Percentiles rank a stretch among this genome's conserved stretches.
Conservation (phyloP, 192 early-diverging fungal species). For the Backusella macrospora region DNA sequence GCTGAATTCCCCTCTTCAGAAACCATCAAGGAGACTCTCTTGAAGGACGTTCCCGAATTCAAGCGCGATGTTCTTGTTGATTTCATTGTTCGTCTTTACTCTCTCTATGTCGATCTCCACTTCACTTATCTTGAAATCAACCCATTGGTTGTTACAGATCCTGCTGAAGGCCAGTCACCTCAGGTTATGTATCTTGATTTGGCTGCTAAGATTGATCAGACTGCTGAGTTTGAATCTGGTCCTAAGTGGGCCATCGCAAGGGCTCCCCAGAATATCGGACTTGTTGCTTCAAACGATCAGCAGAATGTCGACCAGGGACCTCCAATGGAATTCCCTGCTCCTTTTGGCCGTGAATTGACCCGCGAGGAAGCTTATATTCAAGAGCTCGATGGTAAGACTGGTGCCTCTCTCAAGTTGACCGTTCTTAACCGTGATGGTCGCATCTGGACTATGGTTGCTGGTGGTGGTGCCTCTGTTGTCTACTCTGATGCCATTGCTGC, state of each 20-base stretch:
- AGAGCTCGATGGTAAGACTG: constrained; percentile 97
- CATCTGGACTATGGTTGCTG: constrained; percentile 99
- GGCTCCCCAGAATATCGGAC: constrained; percentile 55
- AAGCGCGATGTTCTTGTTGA: constrained; percentile 82
- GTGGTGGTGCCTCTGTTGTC: constrained; percentile 97
- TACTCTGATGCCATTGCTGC: constrained; percentile 99
- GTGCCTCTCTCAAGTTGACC: constrained; percentile 97
- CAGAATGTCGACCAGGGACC: constrained; percentile 73
- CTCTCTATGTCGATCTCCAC: constrained; percentile 95
- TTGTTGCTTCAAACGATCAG: constrained; percentile 28
- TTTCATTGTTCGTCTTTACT: constrained; percentile 91
- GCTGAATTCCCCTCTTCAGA: constrained; percentile 69
- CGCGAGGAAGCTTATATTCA: constrained; percentile 98
- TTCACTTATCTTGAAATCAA: constrained; percentile 99
- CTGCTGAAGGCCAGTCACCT: constrained; percentile 52
- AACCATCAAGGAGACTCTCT: constrained; percentile 66
- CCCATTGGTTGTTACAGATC: constrained; percentile 92
- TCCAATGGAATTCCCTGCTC: constrained; percentile 95
- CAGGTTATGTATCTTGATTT: constrained; percentile 93
- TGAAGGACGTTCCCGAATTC: constrained; percentile 67
- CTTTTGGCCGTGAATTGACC: constrained; percentile 95
- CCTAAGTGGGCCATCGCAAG: constrained; percentile 95
- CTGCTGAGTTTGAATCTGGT: constrained; percentile 94
- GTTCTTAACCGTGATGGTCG: constrained; percentile 94
- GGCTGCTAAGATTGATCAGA: constrained; percentile 98